Base-by-base conservation (phyloP, 2,329 filamentous ascomycete species). In the Hirsutella thompsonii region DNA sequence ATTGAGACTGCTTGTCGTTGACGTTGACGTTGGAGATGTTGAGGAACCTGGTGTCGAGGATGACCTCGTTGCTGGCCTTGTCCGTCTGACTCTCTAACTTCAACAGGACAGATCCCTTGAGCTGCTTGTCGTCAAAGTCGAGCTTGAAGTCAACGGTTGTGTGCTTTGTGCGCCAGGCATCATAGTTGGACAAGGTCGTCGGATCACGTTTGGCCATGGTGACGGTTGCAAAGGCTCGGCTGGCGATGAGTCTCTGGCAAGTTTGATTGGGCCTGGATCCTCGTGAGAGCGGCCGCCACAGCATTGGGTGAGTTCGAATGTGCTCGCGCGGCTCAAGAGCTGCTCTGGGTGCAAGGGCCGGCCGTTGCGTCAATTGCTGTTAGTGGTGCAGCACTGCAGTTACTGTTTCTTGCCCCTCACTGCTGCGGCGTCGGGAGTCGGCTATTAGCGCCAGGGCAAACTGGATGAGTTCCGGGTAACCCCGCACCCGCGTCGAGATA, bases 161-260 rank as follows among this genome's bases (percentile, higher is more conserved):
- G 66, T 95, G 88, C 57, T 74, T 79, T 16, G 86, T 94, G 46
- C 76, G 70, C 79, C 87, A 95, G 42, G 82, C 79, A 60, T 85
- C 79, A 63, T 95, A 95, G 68, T 96, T 96, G 57, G 85, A 83
- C 44, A 92, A 66, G 20, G 92, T 95, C 60, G 88, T 93, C 40
- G 88, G 88, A 64, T 96, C 90, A 55, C 85, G 76, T 39, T 50
- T 54, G 38, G 49, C 47, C 58, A 59, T 60, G 38, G 44, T 56
- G 46, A 51, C 46, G 10, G 56, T 50, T 45, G 56, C 55, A 40
- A 61, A 55, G 32, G 14, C 19, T 21, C 42, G 38, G 14, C 32
- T 37, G 28, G 26, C 42, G 9, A 42, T 35, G 41, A 20, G 20
- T 18, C 33, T 43, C 9, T 16, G 36, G 20, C 4, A 16, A 13